A percentile compares a stretch with the other conserved stretches of the same genome.
phyloP scores from a whole-genome alignment of 2,329 filamentous ascomycete species.

The Dothidotthia symphoricarpi region DNA sequence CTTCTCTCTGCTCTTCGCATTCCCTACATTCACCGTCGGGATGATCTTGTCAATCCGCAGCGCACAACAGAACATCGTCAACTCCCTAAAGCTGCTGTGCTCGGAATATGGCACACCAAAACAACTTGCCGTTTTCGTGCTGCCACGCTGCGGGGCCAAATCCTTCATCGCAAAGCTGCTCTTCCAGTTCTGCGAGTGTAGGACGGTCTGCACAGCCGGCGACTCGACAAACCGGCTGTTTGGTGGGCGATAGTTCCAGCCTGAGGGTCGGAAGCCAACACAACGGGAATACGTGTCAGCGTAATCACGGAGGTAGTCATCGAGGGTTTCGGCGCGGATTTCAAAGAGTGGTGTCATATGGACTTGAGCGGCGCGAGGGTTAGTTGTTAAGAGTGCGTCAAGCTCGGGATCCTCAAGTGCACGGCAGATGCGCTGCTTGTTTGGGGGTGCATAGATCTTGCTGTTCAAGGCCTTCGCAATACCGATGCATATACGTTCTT shows the following conservation, averaged over 20 bases:
- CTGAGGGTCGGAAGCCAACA: slow-evolving; percentile 87
- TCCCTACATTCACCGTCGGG: slow-evolving; percentile 87
- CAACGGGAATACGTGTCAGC: slow-evolving; percentile 80
- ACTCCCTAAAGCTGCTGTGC: slow-evolving; percentile 89
- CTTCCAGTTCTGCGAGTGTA: slow-evolving; percentile 71
- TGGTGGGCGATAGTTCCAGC: slow-evolving; percentile 86
- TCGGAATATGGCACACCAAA: slow-evolving; percentile 96
- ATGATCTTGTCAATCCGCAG: slow-evolving; percentile 85
- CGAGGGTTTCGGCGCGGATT: slow-evolving; percentile 84
- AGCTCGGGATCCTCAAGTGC: slow-evolving; percentile 86
- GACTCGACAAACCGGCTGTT: slow-evolving; percentile 61
- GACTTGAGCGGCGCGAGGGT: slow-evolving; percentile 84
- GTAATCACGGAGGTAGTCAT: slow-evolving; percentile 80
- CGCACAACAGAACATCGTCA: slow-evolving; percentile 89
- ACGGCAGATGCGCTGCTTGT: slow-evolving; percentile 79
- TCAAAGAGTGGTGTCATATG: slow-evolving; percentile 98
- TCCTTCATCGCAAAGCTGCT: slow-evolving; percentile 69
- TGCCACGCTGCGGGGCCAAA: slow-evolving; percentile 77
- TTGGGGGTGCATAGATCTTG: slow-evolving; percentile 83
- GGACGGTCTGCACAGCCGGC: slow-evolving; percentile 62
- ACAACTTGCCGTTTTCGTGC: slow-evolving; percentile 76
- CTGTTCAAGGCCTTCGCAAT: slow-evolving; percentile 82
- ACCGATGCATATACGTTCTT: slow-evolving; percentile 90
- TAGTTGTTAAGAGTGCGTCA: slow-evolving; percentile 68
- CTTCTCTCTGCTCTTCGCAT: slow-evolving; percentile 59